phyloP scores from a whole-genome alignment of 2,329 filamentous ascomycete genomes.

The Stenocarpella maydis region DNA sequence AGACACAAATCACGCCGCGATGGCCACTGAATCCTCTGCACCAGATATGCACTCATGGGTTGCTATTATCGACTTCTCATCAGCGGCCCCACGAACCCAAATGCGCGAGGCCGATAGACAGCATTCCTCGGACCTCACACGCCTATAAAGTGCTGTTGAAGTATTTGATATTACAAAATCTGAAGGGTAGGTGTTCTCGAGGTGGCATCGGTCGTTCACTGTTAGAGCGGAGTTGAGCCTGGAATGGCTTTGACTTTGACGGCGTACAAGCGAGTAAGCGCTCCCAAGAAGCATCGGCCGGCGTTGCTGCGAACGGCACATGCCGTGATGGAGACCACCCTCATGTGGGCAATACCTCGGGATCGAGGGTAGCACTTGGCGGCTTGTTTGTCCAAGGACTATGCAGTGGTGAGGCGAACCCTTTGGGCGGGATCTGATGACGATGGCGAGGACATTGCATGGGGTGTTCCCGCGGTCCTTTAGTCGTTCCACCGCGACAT shows the following conservation, averaged over 20 bases:
- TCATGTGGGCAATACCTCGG: no score
- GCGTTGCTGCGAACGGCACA: background rate
- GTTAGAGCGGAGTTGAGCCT: background rate
- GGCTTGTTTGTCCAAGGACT: background rate
- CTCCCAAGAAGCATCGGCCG: no score
- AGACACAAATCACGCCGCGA: background rate
- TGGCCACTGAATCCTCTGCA: no score
- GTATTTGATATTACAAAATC: no score
- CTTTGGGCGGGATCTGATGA: background rate
- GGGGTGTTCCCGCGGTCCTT: background rate
- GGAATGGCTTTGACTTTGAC: no score
- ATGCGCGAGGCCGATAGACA: background rate
- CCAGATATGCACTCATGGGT: background rate
- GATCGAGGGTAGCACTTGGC: no score
- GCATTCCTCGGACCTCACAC: background rate
- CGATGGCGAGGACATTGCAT: background rate
- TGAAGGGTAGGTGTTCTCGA: background rate
- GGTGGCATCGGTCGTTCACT: background rate
- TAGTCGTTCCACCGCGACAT: background rate
- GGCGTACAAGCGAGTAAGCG: background rate
- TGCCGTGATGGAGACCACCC: background rate
- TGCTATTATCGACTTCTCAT: background rate
- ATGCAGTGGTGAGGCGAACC: background rate
- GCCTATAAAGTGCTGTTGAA: background rate
- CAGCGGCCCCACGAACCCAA: background rate